Percentiles rank a stretch among this genome's conserved stretches.
phyloP scores from a whole-genome alignment of 78 protist species.

The Anaeramoeba ignava region DNA sequence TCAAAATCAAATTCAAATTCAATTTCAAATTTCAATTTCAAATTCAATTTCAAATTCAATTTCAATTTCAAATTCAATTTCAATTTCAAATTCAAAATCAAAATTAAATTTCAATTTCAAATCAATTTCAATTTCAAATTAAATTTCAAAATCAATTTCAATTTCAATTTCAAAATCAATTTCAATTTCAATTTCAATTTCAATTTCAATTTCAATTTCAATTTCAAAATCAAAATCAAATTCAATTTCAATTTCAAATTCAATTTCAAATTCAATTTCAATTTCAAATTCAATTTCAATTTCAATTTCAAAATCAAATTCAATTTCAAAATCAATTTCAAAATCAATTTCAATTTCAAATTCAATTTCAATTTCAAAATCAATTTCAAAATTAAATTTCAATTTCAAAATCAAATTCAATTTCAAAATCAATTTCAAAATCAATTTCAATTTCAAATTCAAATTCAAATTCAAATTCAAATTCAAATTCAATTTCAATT shows the following conservation, averaged over 20 bases:
- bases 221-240: not conserved
- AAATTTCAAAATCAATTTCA: not conserved
- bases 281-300: not conserved
- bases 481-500: not conserved
- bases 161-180: not conserved
- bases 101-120: not conserved
- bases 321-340: not conserved
- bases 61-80: not conserved
- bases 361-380: not conserved
- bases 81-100: not conserved
- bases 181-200: not conserved
- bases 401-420: not conserved
- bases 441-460: not conserved
- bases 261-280: not conserved
- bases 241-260: not conserved
- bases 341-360: not conserved
- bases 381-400: not conserved
- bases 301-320: not conserved
- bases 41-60: not conserved
- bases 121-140: not conserved
- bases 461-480: not conserved
- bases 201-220: not conserved
- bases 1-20: not conserved
- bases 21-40: not conserved
- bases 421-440: not conserved